Evolutionary conservation across 2,329 filamentous ascomycete genomes (phyloP).

Genomic region (Massarina eburnea): DNA sequence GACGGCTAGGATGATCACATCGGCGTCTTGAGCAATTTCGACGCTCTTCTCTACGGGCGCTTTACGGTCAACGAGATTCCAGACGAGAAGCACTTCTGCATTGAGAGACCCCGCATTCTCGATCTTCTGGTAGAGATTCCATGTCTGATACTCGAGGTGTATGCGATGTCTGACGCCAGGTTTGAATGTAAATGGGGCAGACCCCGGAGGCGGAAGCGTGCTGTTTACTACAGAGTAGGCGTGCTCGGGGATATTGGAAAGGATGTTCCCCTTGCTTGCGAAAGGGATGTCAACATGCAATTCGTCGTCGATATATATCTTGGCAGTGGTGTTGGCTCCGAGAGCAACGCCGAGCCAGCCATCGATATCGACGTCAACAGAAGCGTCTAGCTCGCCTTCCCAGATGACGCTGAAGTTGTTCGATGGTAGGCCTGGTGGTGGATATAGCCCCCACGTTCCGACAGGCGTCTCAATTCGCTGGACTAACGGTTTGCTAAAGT

Average conservation of each 20-base stretch:
- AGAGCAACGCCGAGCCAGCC: constrained; percentile 50
- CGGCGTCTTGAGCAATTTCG: constrained; percentile 38
- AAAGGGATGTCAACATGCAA: constrained; percentile 32
- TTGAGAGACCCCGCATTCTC: constrained; percentile 47
- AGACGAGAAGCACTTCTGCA: constrained; percentile 48
- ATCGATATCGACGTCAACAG: constrained; percentile 43
- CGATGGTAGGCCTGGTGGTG: constrained; percentile 45
- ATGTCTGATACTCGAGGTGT: constrained; percentile 48
- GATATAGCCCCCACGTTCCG: constrained; percentile 50
- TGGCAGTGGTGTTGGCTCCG: constrained; percentile 45
- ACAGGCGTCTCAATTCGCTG: constrained; percentile 42
- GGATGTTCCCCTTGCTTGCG: constrained; percentile 34
- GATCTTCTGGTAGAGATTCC: constrained; percentile 44
- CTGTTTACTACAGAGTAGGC: constrained; percentile 41
- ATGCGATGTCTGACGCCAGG: constrained; percentile 39
- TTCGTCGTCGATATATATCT: constrained; percentile 41
- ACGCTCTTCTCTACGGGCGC: constrained; percentile 39
- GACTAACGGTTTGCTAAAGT: constrained; percentile 39
- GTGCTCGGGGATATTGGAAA: constrained; percentile 46
- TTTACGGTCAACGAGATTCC: constrained; percentile 48
- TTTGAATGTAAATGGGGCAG: constrained; percentile 43
- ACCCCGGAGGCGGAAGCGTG: constrained; percentile 42
- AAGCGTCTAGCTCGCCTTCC: constrained; percentile 45
- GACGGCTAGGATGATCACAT: constrained; percentile 45
- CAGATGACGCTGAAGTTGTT: constrained; percentile 51